Base-by-base conservation (phyloP, 2,329 filamentous ascomycete species). In the Fusarium camptoceras region DNA sequence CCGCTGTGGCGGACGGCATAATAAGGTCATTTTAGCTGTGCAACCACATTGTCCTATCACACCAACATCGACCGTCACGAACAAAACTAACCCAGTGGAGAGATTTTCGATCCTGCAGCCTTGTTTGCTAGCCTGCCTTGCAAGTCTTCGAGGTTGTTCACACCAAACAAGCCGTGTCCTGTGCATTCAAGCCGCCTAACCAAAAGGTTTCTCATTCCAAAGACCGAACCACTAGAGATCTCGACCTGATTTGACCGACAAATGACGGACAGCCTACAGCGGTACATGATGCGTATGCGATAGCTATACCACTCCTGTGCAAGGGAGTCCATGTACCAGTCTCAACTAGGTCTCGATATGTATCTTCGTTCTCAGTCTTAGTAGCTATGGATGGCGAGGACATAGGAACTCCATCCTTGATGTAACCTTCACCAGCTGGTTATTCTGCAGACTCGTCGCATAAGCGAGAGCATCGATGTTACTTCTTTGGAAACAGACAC, bases 1-100 rank as follows among this genome's bases (percentile, higher is more conserved):
- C 46, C 51, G 53, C 37, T 37, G 53, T 67, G 70, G 69, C 66
- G 63, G 70, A 58, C 66, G 62, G 49, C 68, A 72, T 56, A 61
- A 70, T 59, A 72, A 66, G 50, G 46, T 62, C 55, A 56, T 61
- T 55, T 66, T 56, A 56, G 51, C 48, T 71, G 59, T 68, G 60
- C 55, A 51, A 69, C 59, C 67, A 64, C 51, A 69, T 51, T 57
- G 59, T 31, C 53, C 51, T 47, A 65, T 49, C 68, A 59, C 65
- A 50, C 47, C 60, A 73, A 53, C 51, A 60, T 64, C 41, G 18
- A 49, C 62, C 24, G 20, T 54, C 44, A 39, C 42, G 49, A 54
- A 34, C 41, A 55, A 59, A 22, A 42, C 44, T 24, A 25, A n/a
- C 24, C 44, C 44, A 57, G 46, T 55, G 55, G 47, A 61, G 55